phyloP scores from a whole-genome alignment of 169 alveolate genomes.

The Plasmodium yoelii region DNA sequence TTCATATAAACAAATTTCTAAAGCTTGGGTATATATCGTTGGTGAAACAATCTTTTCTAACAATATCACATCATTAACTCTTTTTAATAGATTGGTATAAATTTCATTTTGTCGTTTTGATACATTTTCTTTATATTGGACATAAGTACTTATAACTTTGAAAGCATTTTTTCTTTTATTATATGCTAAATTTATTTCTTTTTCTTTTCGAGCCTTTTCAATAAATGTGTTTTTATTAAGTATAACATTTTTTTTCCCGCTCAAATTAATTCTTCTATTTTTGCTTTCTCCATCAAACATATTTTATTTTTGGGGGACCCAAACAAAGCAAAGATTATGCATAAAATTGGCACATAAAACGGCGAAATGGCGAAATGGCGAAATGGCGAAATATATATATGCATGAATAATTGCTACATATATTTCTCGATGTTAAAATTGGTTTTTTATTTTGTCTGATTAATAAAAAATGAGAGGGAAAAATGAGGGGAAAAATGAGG shows the following conservation, averaged over 20 bases:
- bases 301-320: not conserved
- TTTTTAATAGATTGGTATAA: slow-evolving; percentile 9
- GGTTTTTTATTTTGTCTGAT: too few species aligned
- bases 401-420: too few species aligned
- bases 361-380: too few species aligned
- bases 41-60: slow-evolving; percentile 53
- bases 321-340: too few species aligned
- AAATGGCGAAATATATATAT: too few species aligned
- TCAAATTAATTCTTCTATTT: slow-evolving; percentile 56
- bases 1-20: slow-evolving; percentile 37
- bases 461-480: too few species aligned
- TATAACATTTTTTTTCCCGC: slow-evolving; percentile 68
- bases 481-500: too few species aligned
- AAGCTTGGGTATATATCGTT: slow-evolving; percentile 33
- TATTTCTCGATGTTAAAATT: too few species aligned
- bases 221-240: slow-evolving; percentile 52
- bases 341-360: too few species aligned
- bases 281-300: slow-evolving; percentile 74
- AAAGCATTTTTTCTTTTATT: slow-evolving; percentile 44
- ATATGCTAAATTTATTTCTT: slow-evolving; percentile 26
- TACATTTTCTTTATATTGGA: slow-evolving; percentile 37
- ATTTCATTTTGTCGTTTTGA: slow-evolving; percentile 49
- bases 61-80: slow-evolving; percentile 33
- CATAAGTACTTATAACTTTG: slow-evolving; percentile 19
- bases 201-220: slow-evolving; percentile 65